Conservation (phyloP, 2,329 filamentous ascomycete genomes). For the Metarhizium guizhouense region DNA sequence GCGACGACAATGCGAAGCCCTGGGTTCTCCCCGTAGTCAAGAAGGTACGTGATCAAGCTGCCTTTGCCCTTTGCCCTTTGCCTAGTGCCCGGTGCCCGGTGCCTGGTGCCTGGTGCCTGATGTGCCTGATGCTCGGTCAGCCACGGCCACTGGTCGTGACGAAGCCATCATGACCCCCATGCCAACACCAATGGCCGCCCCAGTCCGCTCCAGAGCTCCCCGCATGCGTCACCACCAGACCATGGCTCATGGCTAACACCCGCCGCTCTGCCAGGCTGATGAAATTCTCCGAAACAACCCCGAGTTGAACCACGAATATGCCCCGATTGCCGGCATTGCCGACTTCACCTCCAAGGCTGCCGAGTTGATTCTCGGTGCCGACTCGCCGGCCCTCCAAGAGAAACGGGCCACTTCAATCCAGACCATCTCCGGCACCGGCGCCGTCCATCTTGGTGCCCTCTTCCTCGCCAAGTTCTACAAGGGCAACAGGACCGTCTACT, state of each 20-base stretch:
- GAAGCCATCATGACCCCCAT: no score
- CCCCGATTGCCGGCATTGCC: slow-evolving; percentile 82
- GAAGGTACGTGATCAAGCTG: slow-evolving; percentile 52
- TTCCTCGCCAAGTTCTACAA: slow-evolving; percentile 91
- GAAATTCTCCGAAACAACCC: slow-evolving; percentile 82
- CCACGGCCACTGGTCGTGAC: no score
- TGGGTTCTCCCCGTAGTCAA: slow-evolving; percentile 96
- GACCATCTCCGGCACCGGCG: slow-evolving; percentile 95
- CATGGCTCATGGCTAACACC: not conserved
- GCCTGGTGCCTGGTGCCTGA: not conserved
- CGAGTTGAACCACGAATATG: slow-evolving; percentile 94
- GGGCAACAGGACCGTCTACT: slow-evolving; percentile 68
- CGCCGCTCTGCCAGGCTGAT: slow-evolving; percentile 58
- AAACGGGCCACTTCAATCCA: slow-evolving; percentile 77
- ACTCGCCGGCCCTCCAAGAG: slow-evolving; percentile 74
- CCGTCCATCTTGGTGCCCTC: slow-evolving; percentile 83
- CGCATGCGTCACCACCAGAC: no score
- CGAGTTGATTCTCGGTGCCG: slow-evolving; percentile 74
- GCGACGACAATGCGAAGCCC: slow-evolving; percentile 90
- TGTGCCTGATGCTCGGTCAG: no score
- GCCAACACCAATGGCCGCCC: no score
- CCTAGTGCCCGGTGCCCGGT: no score
- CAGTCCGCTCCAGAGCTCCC: no score
- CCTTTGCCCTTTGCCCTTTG: no score
- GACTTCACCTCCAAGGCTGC: slow-evolving; percentile 84